These are phyloP conservation scores for Phytophthora meadii DNA, from an alignment of 352 stramenopile genomes.

Conservation along the genomic window DNA sequence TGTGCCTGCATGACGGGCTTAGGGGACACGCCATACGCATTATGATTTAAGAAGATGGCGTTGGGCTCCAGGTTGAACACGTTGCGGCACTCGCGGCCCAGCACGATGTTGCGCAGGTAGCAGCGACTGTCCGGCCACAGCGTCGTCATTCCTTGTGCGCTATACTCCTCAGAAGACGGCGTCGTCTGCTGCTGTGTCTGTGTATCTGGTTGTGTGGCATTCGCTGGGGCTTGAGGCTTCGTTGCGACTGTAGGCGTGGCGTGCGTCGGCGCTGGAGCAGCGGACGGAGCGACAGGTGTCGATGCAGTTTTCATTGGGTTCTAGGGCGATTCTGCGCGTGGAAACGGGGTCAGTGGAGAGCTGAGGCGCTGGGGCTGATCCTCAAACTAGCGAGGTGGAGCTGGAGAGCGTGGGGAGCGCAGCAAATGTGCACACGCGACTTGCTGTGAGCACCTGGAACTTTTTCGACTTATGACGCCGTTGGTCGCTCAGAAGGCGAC, in stretches of 20 bases:
- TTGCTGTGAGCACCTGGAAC: conserved; percentile 8
- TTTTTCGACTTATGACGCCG: conserved; percentile 30
- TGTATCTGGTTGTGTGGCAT: conserved; percentile 20
- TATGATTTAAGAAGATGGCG: conserved; percentile 85
- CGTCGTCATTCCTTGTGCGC: conserved; percentile 62
- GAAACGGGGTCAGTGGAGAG: neutral
- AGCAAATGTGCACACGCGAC: neutral
- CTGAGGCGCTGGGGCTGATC: neutral
- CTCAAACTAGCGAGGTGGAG: neutral
- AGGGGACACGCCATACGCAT: conserved; percentile 77
- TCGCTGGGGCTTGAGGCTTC: conserved; percentile 8
- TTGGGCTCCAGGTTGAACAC: conserved; percentile 86
- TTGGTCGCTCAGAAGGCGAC: neutral
- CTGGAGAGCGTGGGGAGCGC: neutral
- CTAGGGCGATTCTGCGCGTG: neutral
- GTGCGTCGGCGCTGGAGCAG: conserved; percentile 18
- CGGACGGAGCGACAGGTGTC: conserved; percentile 23
- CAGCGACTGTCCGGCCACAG: conserved; percentile 70
- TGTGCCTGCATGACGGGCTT: conserved; percentile 85
- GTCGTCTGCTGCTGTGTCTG: conserved; percentile 30
- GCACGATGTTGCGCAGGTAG: conserved; percentile 63
- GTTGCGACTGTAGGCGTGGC: conserved; percentile 6
- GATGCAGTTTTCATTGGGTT: conserved; percentile 42
- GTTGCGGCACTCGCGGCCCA: conserved; percentile 72
- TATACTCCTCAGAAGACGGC: neutral